phyloP scores from a whole-genome alignment of 1,284 basidiomycete species.

The Cystobasidiaceae sp. region DNA sequence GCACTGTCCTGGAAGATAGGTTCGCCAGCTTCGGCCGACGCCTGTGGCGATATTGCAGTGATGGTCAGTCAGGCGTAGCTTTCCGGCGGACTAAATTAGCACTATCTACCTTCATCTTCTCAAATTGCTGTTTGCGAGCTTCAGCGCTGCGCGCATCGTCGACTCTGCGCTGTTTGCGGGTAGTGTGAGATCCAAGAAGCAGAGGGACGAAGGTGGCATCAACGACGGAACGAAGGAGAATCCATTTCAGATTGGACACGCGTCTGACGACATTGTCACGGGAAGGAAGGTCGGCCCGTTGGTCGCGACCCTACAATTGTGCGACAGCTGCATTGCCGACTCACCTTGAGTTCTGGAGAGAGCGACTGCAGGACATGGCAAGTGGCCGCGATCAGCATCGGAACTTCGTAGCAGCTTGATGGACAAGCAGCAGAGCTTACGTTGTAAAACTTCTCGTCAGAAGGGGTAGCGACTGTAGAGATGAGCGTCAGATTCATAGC shows the following conservation, averaged over 20 bases:
- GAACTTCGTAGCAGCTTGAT: background rate
- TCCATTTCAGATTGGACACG: background rate
- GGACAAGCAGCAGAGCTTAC: background rate
- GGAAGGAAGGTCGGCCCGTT: background rate
- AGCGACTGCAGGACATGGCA: constrained; percentile 3
- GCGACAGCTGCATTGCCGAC: background rate
- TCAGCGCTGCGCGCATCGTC: constrained; percentile 19
- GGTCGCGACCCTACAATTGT: background rate
- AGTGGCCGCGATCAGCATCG: constrained; percentile 17
- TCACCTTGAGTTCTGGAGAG: constrained; percentile 24
- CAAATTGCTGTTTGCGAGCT: constrained; percentile 9
- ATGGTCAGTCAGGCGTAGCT: background rate
- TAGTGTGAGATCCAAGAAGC: background rate
- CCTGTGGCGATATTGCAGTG: constrained; percentile 13
- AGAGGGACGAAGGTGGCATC: background rate
- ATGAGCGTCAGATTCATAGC: too few species aligned
- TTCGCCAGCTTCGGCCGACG: constrained; percentile 22
- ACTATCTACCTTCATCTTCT: constrained; percentile 16
- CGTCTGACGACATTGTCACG: too few species aligned
- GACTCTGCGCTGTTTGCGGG: constrained; percentile 21
- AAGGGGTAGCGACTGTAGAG: constrained; percentile 16
- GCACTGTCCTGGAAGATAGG: constrained; percentile 17
- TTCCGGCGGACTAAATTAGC: background rate
- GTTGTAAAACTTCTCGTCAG: constrained; percentile 27
- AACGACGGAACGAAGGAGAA: background rate